Percentiles rank a stretch among this genome's conserved stretches.
Evolutionary conservation across 140 eudicot genomes (phyloP).

Genomic region (Flaveria floridana): DNA sequence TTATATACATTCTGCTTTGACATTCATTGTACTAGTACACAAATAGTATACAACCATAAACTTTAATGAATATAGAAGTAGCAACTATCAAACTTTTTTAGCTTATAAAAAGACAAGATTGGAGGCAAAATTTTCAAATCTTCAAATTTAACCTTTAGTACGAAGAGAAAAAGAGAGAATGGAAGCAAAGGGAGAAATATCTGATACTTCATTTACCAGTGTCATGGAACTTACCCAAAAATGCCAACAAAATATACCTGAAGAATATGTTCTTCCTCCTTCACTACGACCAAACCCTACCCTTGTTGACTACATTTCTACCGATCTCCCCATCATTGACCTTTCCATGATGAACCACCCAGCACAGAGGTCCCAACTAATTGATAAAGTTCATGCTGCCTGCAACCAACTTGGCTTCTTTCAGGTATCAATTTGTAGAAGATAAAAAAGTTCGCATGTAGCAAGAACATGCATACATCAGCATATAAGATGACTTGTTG

Average conservation of each 20-base stretch:
- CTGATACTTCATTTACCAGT: constrained; percentile 47
- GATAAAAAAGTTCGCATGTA: not conserved
- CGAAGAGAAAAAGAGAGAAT: constrained; percentile 23
- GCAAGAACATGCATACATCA: constrained; percentile 15
- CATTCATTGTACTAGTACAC: constrained; percentile 34
- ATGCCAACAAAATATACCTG: constrained; percentile 45
- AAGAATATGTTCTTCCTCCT: constrained; percentile 47
- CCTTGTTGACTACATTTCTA: constrained; percentile 15
- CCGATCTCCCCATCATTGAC: constrained; percentile 52
- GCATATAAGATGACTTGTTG: constrained; percentile 19
- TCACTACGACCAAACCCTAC: constrained; percentile 44
- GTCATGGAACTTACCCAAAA: constrained; percentile 42
- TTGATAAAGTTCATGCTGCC: constrained; percentile 45
- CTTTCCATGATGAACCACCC: constrained; percentile 48
- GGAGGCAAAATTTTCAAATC: constrained; percentile 18
- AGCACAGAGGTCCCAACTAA: constrained; percentile 31
- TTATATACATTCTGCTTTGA: constrained; percentile 9
- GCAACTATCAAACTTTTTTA: constrained; percentile 3
- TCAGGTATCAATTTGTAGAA: constrained; percentile 45
- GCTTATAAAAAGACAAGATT: constrained; percentile 39
- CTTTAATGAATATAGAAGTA: constrained; percentile 6
- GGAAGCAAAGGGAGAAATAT: constrained; percentile 33
- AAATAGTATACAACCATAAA: constrained; percentile 29
- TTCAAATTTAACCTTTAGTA: constrained; percentile 13
- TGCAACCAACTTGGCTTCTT: constrained; percentile 63